Percentiles rank a stretch among this genome's conserved stretches.
These are phyloP conservation scores for Microcyclospora pomicola DNA, from an alignment of 2,329 filamentous ascomycete species.

Conservation along the genomic window DNA sequence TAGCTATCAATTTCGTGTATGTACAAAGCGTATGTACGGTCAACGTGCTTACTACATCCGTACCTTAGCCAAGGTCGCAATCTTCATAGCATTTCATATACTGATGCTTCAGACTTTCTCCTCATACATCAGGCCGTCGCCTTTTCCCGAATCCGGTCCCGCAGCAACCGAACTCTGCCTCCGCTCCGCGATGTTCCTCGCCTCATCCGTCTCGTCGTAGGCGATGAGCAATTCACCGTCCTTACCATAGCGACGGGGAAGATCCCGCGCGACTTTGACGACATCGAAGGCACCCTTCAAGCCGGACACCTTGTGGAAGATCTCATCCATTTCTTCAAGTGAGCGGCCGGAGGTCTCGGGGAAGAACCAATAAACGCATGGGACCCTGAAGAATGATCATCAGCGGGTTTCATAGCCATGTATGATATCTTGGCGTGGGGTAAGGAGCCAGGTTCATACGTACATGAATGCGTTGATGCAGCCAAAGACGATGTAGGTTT, in stretches of 20 bases:
- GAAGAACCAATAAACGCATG: slow-evolving; percentile 37
- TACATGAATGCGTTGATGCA: slow-evolving; percentile 3
- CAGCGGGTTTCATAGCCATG: too few species aligned
- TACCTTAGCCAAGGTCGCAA: too few species aligned
- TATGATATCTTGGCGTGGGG: too few species aligned
- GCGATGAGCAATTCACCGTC: slow-evolving; percentile 42
- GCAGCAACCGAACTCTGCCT: slow-evolving; percentile 11
- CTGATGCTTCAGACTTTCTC: slow-evolving; percentile 2
- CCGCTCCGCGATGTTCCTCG: slow-evolving; percentile 9
- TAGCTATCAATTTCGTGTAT: too few species aligned
- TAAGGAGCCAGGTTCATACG: too few species aligned
- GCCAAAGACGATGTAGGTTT: slow-evolving; percentile 51
- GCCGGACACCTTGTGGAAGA: slow-evolving; percentile 23
- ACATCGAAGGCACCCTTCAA: slow-evolving; percentile 42
- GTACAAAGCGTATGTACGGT: too few species aligned
- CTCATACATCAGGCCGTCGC: slow-evolving; percentile 1
- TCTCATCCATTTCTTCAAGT: slow-evolving; percentile 53
- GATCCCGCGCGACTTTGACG: slow-evolving; percentile 36
- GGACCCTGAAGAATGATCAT: background rate
- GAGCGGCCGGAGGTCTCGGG: slow-evolving; percentile 51
- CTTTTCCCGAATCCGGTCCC: slow-evolving; percentile 4
- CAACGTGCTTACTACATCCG: too few species aligned
- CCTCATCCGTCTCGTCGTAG: slow-evolving; percentile 30
- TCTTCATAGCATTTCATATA: too few species aligned
- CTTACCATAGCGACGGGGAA: slow-evolving; percentile 45